Percentiles rank a stretch among this genome's conserved stretches.
Conservation (phyloP, 179 eudicot genomes). For the Silene coronaria region DNA sequence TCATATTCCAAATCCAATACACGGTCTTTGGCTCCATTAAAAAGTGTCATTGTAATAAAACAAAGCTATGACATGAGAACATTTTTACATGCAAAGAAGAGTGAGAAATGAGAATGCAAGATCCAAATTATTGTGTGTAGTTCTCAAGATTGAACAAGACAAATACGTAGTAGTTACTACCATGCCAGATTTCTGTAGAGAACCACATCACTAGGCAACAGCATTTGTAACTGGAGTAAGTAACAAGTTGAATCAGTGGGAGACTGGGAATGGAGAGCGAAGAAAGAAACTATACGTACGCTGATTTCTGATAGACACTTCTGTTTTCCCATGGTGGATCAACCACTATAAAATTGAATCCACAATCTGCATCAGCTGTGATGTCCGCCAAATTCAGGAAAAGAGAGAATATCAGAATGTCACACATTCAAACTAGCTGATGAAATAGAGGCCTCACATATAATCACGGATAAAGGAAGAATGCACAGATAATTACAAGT, state of each 20-base stretch:
- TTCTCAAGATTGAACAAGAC: no score
- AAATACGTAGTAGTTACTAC: background rate
- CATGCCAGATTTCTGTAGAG: background rate
- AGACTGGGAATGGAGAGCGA: background rate
- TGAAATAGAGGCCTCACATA: background rate
- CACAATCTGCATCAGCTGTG: conserved; percentile 62
- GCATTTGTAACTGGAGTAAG: no score
- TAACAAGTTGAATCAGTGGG: background rate
- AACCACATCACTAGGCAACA: background rate
- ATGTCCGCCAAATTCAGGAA: conserved; percentile 6
- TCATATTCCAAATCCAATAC: background rate
- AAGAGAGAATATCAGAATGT: conserved; percentile 9
- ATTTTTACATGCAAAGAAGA: background rate
- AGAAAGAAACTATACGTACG: conserved; percentile 35
- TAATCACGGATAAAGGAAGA: background rate
- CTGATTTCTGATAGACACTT: conserved; percentile 81
- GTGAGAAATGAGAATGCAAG: background rate
- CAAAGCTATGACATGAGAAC: background rate
- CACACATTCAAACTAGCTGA: background rate
- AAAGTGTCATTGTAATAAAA: background rate
- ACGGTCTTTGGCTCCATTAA: no score
- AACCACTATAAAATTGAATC: conserved; percentile 72
- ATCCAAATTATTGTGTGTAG: background rate
- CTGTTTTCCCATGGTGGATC: conserved; percentile 99
- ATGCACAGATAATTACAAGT: background rate